Percentiles rank a stretch among this genome's conserved stretches.
Conservation (phyloP, 768 basidiomycete species). For the Sistotremastrum suecicum region DNA sequence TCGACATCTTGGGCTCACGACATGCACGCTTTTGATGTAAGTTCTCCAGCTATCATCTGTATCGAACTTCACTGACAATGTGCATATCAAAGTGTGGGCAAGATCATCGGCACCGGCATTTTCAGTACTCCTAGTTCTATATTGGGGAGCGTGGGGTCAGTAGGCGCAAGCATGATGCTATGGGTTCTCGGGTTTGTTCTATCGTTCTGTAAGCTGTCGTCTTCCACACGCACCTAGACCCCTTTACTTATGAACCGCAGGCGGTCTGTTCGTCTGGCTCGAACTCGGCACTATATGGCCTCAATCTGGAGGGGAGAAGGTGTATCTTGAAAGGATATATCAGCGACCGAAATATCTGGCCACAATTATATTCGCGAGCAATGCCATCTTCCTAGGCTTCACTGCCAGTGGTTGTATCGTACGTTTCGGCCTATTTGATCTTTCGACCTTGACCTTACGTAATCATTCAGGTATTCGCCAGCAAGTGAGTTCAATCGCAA, state of each 20-base stretch:
- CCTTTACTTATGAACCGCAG: too few species aligned
- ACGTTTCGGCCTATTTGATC: conserved; percentile 9
- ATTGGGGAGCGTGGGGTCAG: conserved; percentile 37
- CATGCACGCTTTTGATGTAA: conserved; percentile 41
- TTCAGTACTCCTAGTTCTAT: conserved; percentile 51
- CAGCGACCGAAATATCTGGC: conserved; percentile 30
- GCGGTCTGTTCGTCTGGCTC: conserved; percentile 42
- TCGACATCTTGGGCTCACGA: conserved; percentile 40
- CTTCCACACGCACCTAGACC: too few species aligned
- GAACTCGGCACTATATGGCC: conserved; percentile 54
- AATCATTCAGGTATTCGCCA: too few species aligned
- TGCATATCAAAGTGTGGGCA: conserved; percentile 24
- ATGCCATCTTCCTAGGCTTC: conserved; percentile 32
- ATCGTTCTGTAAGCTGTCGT: conserved; percentile 23
- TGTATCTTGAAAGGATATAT: conserved; percentile 45
- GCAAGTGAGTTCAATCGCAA: neutral
- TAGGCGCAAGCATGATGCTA: conserved; percentile 47
- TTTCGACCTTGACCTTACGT: too few species aligned
- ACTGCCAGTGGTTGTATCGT: conserved; percentile 33
- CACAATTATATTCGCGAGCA: conserved; percentile 33
- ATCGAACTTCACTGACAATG: neutral
- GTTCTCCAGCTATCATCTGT: conserved; percentile 3
- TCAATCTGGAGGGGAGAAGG: conserved; percentile 48
- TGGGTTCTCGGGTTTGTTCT: conserved; percentile 49
- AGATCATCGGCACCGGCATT: conserved; percentile 49